These are phyloP conservation scores for Lepidium africanum DNA, from an alignment of 345 rosid species.

Conservation along the genomic window DNA sequence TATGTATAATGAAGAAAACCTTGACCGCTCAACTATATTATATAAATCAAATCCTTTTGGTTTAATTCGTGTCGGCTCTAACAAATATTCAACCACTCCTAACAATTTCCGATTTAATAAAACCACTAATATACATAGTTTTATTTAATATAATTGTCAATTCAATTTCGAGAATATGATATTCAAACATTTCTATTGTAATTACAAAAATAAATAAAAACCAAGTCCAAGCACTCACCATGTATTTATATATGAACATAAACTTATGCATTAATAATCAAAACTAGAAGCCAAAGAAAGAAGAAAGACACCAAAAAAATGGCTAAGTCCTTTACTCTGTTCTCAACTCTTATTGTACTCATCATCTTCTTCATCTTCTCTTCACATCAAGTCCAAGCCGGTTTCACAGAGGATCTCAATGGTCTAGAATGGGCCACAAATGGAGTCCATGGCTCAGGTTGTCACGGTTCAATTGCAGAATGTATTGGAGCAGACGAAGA, in stretches of 20 bases:
- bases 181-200: neutral
- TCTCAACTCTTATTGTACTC: constrained; percentile 25
- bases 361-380: constrained; percentile 16
- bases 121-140: neutral
- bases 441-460: constrained; percentile 18
- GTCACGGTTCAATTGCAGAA: constrained; percentile 52
- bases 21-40: constrained; percentile 8
- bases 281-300: neutral
- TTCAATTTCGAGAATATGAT: neutral
- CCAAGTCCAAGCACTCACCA: constrained; percentile 14
- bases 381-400: constrained; percentile 22
- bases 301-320: constrained; percentile 24
- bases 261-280: neutral
- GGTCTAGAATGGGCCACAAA: constrained; percentile 39
- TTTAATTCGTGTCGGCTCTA: constrained; percentile 18
- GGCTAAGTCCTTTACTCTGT: constrained; percentile 30
- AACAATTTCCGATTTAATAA: constrained; percentile 16
- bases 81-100: constrained; percentile 34
- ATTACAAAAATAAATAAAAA: neutral
- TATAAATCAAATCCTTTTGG: neutral
- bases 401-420: constrained; percentile 13
- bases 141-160: neutral
- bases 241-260: neutral
- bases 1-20: constrained; percentile 20
- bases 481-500: constrained; percentile 37